Base-by-base conservation (phyloP, 768 basidiomycete genomes). In the Porphyrellus cyaneotinctus region DNA sequence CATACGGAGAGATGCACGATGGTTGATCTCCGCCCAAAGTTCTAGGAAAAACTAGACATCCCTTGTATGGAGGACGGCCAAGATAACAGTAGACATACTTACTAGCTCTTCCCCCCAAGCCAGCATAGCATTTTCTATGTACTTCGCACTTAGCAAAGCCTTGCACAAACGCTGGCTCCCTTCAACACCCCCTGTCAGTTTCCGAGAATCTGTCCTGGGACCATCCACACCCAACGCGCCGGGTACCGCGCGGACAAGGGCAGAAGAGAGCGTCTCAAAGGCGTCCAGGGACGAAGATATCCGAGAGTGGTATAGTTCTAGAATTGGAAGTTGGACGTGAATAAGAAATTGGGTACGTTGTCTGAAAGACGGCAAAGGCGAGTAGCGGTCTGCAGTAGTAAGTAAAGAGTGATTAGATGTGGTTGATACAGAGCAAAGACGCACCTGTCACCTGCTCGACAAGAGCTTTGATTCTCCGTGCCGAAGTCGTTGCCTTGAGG, bases 51-150 rank as follows among this genome's bases (percentile, higher is more conserved):
- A 94, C 94, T 97, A 62, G 24, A 42, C 48, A 31, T 38, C 37
- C 46, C 48, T 43, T 55, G 35, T 31, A 41, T 47, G 43, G 12
- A 54, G n/a, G 41, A 39, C 11, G 28, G 31, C 17, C 13, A 20
- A 41, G 42, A 49, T 38, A 47, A 51, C 12, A 45, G 37, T 31
- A 46, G 54, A n/a, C 36, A 28, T 31, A 60, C 87, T 61, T 55
- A 97, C 95, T 65, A 88, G 58, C 39, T 97, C 94, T 68, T 99
- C 95, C 23, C 87, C 87, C 95, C 95, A 98, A 6, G 67, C 70
- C 47, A 82, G 79, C 77, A 97, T 81, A 3, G 82, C 82, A 24
- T 72, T 72, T 55, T 78, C 77, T 23, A 95, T 75, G 68, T 86
- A 93, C 51, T 75, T 80, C 2, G 90, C 84, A 62, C 92, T 95